Base-by-base conservation (phyloP, 495 filamentous ascomycete genomes). In the Daldinia childiae region DNA sequence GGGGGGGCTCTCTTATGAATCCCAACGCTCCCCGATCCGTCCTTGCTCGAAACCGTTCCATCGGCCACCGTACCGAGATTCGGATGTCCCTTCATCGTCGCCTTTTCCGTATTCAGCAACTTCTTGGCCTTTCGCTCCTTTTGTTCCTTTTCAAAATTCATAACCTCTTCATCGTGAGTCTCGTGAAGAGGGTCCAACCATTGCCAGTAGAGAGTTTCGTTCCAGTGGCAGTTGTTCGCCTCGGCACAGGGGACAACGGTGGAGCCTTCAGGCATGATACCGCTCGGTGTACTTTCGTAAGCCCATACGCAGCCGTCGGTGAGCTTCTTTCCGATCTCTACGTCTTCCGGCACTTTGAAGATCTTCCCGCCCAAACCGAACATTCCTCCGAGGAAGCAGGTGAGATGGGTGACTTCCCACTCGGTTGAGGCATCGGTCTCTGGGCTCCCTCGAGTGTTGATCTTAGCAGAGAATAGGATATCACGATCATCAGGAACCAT, bases 221-320 rank as follows among this genome's bases (percentile, higher is more conserved):
- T 91, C 88, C 92, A 98, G 9, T 87, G 80, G 76, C 95, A 99
- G 19, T 87, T 79, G 30, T 86, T 77, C 4, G 74, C 76, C 62
- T 90, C 84, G n/a, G 86, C 82, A 76, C 95, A 99, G 2, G 89
- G 86, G 26, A 94, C 71, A 0, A 90, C 79, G 5, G 76, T 75
- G 62, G 93, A 91, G 6, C 78, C 78, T 78, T 99, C 95, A 1
- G 95, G 94, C 94, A 97, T 97, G 70, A 99, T 92, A 4, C 95
- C 96, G 0, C 90, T 91, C 1, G 87, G 83, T 12, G 92, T 93
- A 17, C 86, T 84, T 71, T 93, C 89, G 76, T 98, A 98, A 2
- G 93, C 91, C 95, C 93, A 98, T 2, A 95, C 91, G 76, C 95
- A 99, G 21, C 95, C 96, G 64, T 97, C 94, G 0, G 95, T 92